Evolutionary conservation across 2,329 filamentous ascomycete genomes (phyloP).

Genomic region (Cordyceps farinosa): DNA sequence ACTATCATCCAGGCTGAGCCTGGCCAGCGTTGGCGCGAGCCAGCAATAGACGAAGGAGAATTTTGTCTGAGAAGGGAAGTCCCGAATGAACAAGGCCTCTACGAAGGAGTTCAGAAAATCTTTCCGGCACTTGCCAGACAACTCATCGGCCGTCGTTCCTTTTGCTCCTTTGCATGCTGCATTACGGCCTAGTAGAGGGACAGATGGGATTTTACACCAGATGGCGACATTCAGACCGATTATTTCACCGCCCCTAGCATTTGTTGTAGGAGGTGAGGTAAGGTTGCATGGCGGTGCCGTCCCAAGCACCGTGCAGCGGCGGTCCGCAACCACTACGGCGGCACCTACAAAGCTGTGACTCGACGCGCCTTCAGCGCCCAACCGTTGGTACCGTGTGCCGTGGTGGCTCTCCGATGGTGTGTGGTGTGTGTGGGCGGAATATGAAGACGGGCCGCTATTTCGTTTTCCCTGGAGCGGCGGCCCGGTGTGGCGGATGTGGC

Average conservation of each 20-base stretch:
- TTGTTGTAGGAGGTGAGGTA: neutral
- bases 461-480: neutral
- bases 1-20: neutral
- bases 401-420: neutral
- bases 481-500: constrained; percentile 7
- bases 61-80: neutral
- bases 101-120: neutral
- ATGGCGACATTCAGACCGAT: constrained; percentile 5
- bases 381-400: neutral
- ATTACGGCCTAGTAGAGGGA: neutral
- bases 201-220: neutral
- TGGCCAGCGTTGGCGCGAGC: neutral
- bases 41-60: neutral
- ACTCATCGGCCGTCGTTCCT: neutral
- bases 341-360: constrained; percentile 6
- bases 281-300: neutral
- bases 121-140: neutral
- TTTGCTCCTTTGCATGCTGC: neutral
- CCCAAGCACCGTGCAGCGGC: neutral
- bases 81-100: neutral
- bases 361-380: constrained; percentile 2
- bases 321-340: neutral
- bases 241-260: constrained; percentile 1
- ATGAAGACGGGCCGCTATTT: constrained; percentile 4
- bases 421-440: neutral